phyloP scores from a whole-genome alignment of 345 rosid genomes.

The Erodium maritimum region DNA sequence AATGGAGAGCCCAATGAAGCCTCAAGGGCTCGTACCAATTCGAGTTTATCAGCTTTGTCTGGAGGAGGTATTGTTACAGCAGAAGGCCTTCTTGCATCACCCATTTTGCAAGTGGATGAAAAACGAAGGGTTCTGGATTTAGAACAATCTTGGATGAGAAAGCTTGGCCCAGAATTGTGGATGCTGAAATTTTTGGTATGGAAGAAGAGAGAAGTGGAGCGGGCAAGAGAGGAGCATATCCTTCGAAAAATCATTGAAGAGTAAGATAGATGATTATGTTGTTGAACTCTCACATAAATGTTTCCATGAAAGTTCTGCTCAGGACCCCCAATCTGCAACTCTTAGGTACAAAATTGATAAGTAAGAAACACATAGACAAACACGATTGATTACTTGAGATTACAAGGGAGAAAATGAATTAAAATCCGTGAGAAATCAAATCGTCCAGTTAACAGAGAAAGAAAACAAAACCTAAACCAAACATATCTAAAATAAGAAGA shows the following conservation, averaged over 20 bases:
- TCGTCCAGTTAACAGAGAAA: too few species aligned
- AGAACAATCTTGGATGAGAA: background rate
- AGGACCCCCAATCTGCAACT: too few species aligned
- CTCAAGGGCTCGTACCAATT: slow-evolving; percentile 63
- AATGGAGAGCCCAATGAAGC: slow-evolving; percentile 48
- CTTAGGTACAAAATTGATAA: too few species aligned
- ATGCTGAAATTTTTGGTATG: background rate
- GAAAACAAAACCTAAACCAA: too few species aligned
- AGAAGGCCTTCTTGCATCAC: slow-evolving; percentile 29
- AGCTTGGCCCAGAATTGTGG: background rate
- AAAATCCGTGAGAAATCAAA: too few species aligned
- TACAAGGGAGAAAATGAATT: too few species aligned
- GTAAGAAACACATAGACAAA: too few species aligned
- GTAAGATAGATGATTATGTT: slow-evolving; percentile 9
- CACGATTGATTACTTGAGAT: too few species aligned
- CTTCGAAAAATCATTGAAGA: slow-evolving; percentile 15
- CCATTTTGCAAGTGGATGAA: slow-evolving; percentile 36
- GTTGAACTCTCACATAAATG: background rate
- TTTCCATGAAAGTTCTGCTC: background rate
- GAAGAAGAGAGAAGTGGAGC: slow-evolving; percentile 6
- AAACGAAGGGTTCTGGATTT: slow-evolving; percentile 14
- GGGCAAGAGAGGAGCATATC: slow-evolving; percentile 12
- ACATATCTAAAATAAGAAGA: too few species aligned
- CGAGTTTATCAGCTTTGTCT: slow-evolving; percentile 39
- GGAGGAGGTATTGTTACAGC: slow-evolving; percentile 21